Evolutionary conservation across 441 rosid species (phyloP), one percentile per base, ranked within the genome.

Genomic region (Gossypium trilobum): DNA sequence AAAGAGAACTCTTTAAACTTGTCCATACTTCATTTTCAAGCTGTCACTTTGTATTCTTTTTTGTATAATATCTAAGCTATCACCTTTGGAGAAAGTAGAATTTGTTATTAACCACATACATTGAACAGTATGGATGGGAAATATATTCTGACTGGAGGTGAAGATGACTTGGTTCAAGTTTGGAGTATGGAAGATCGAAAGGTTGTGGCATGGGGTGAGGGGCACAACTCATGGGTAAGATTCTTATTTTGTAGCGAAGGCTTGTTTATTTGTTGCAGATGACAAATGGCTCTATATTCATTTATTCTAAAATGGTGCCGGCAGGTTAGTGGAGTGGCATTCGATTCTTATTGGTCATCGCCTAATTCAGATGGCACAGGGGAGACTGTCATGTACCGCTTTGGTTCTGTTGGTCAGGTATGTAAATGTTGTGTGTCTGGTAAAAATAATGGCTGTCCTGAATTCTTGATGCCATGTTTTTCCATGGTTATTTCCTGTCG

Each of bases 371-470:
- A 91, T 70, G 96, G 91, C 73, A 77, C 91, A 6, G 89, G 82
- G 48, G 98, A 95, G 81, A 82, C 85, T 29, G 81, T 95, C 73
- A 86, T 95, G 87, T 92, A 91, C 73, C 92, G 98, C 58, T 92
- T 95, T 81, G 99, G 99, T 51, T 95, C 99, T 20, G 98, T 95
- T 78, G 98, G 97, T 80, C 99, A 92, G 99, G 99, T 95, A 90
- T 42, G 29, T 33, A 67, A 56, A 59, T 71, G 36, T 7, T 54
- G 11, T 22, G 17, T 56, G 31, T 75, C 69, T 27, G 6, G 17
- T 73, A 13, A 61, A 33, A 19, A 8, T 55, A 33, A 56, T 33
- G n/a, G 14, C 3, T 0, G 20, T n/a, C n/a, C 42, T 36, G 42
- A 33, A 5, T 5, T 36, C 11, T 13, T 39, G 6, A 39, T 11